Evolutionary conservation across 2,329 filamentous ascomycete species (phyloP), one percentile per base, ranked within the genome.

Genomic region (Colletotrichum sp.): DNA sequence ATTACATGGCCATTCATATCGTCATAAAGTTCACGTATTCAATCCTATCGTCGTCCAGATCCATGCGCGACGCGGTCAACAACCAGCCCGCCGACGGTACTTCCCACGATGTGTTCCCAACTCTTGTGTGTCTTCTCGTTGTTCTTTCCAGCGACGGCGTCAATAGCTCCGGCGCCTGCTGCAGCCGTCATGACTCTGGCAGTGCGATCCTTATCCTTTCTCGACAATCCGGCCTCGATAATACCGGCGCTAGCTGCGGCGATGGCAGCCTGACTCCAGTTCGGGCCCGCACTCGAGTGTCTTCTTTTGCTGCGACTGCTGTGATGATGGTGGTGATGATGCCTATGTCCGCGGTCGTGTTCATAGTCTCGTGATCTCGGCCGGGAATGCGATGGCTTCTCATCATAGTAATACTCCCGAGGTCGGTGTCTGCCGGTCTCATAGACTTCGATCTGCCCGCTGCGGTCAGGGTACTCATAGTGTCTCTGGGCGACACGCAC

Each of bases 211-310:
- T 65, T 52, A 18, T 76, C 73, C 21, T 69, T 32, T 10, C 73
- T 39, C 5, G 70, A 72, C n/a, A 76, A 26, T 0, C 70, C 70
- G 1, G 73, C 73, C 21, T 76, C 73, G 18, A 73, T 68, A 15
- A 76, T 65, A 21, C 73, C 73, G 18, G 73, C 73, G 39, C 70
- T 69, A 1, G 73, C 73, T 28, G 73, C 73, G 13, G 73, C 70
- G 16, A 76, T 62, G 9, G 64, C 73, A 13, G 73, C 64, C 24
- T 76, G 73, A 7, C 34, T 49, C 73, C 70, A 76, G 16, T 73
- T 65, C 0, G 59, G 32, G 4, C 63, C 70, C 2, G 39, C 36
- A 21, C 34, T 62, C 3, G 73, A 76, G 15, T 64, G 55, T 36
- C 73, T 73, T 30, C 73, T 69, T 10, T 65, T 76, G 44, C 49